Evolutionary conservation across 2,329 filamentous ascomycete species (phyloP), one percentile per base, ranked within the genome.

Genomic region (Phaeosphaeria sp.): DNA sequence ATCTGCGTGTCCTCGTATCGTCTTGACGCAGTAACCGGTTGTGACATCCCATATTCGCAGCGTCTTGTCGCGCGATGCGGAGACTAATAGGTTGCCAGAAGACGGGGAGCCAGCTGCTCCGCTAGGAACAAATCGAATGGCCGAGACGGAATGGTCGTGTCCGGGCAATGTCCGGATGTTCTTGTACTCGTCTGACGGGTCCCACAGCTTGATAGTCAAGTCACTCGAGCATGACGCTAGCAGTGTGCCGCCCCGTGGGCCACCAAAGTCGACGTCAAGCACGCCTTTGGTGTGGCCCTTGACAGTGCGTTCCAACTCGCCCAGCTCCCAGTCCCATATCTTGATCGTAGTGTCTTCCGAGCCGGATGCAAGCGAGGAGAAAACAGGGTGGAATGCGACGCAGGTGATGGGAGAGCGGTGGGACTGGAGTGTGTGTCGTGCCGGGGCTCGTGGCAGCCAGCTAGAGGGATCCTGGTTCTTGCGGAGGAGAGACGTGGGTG

Each of bases 291-390:
- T 97, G 72, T 97, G 94, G 1, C 92, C 93, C 74, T 97, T 97
- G 56, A 97, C 86, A 0, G 93, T 97, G 61, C 90, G 83, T 76
- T 97, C 93, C 3, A 96, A 83, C 77, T 97, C 93, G 48, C 94
- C 94, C 22, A 96, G 80, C 72, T 97, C 93, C 91, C 93, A 97
- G 73, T 97, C 93, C 93, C 93, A 97, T 54, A 97, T 93, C 73
- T 97, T 97, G 76, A 98, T 96, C 7, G 91, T 96, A 53, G 87
- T 91, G 77, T 97, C 94, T 75, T 97, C 93, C 8, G 93, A 96
- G 17, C 91, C 93, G 0, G 92, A 95, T 9, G 93, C 94, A 21
- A 97, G 83, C 5, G 91, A 94, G 9, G 92, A 94, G 78, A 96
- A 97, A 30, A 95, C 84, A 0, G 93, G 93, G 74, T 97, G 93